Conservation (phyloP, 2,329 filamentous ascomycete genomes). For the Chaetomium sp. region DNA sequence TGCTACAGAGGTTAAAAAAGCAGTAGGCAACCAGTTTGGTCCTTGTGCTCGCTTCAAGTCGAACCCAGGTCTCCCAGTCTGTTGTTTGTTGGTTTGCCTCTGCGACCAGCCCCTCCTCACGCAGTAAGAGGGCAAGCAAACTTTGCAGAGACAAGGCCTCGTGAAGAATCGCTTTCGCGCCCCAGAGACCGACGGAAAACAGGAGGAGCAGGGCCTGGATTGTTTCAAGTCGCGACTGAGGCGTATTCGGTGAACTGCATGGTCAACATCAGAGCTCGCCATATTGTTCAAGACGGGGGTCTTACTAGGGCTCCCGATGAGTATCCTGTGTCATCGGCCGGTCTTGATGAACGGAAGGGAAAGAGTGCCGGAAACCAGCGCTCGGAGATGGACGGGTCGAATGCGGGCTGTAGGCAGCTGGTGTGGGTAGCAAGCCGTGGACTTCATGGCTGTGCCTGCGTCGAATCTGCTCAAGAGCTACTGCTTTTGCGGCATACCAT, state of each 20-base stretch:
- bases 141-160: conserved; percentile 63
- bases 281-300: neutral
- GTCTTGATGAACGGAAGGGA: conserved; percentile 60
- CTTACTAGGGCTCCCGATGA: conserved; percentile 62
- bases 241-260: conserved; percentile 58
- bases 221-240: conserved; percentile 62
- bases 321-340: conserved; percentile 60
- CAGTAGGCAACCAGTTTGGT: conserved; percentile 64
- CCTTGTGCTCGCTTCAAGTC: conserved; percentile 57
- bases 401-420: conserved; percentile 61
- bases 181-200: conserved; percentile 63
- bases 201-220: conserved; percentile 65
- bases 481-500: conserved; percentile 63
- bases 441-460: conserved; percentile 60
- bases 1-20: conserved; percentile 65
- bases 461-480: conserved; percentile 61
- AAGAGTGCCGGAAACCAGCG: conserved; percentile 59
- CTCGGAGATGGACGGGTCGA: conserved; percentile 62
- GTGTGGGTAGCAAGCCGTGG: conserved; percentile 58
- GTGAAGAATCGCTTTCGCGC: conserved; percentile 60
- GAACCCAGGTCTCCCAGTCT: conserved; percentile 64
- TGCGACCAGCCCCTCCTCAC: conserved; percentile 58
- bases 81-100: conserved; percentile 49
- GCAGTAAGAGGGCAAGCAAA: conserved; percentile 58
- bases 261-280: conserved; percentile 11